Percentiles rank a stretch among this genome's conserved stretches.
These are phyloP conservation scores for Streptanthus diversifolius DNA, from an alignment of 345 rosid species.

Conservation along the genomic window DNA sequence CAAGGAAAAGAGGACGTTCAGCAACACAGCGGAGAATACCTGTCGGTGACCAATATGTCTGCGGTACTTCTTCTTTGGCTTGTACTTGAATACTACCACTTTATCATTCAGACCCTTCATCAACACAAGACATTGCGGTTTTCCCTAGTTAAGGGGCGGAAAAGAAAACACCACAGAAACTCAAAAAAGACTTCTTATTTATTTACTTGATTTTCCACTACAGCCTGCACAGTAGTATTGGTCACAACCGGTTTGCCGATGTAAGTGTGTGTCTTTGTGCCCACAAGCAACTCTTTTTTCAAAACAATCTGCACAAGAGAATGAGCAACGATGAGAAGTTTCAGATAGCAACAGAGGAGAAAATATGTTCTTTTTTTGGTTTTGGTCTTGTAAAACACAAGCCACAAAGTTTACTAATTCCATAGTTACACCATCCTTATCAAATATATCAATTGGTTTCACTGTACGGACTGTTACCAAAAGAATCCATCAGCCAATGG, in stretches of 20 bases:
- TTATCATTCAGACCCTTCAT: constrained; percentile 78
- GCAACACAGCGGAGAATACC: constrained; percentile 40
- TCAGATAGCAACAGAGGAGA: neutral
- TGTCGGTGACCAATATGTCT: constrained; percentile 97
- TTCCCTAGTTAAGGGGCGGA: neutral
- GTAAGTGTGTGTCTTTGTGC: constrained; percentile 77
- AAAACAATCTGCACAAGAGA: constrained; percentile 54
- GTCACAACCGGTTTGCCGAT: constrained; percentile 90
- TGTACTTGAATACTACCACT: constrained; percentile 87
- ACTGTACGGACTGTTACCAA: neutral
- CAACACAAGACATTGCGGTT: neutral
- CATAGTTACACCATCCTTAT: neutral
- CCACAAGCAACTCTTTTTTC: constrained; percentile 93
- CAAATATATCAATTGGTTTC: neutral
- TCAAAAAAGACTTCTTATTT: neutral
- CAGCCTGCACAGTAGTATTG: constrained; percentile 91
- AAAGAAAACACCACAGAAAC: neutral
- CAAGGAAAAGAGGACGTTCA: neutral
- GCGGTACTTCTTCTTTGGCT: constrained; percentile 88
- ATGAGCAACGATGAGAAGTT: neutral
- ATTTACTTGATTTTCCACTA: constrained; percentile 85
- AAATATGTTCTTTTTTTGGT: neutral
- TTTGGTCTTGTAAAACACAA: neutral
- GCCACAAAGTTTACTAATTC: neutral
- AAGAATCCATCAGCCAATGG: neutral